A percentile compares a stretch with the other conserved stretches of the same genome.
phyloP scores from a whole-genome alignment of 2,329 filamentous ascomycete genomes.

The Juglanconis oblonga region DNA sequence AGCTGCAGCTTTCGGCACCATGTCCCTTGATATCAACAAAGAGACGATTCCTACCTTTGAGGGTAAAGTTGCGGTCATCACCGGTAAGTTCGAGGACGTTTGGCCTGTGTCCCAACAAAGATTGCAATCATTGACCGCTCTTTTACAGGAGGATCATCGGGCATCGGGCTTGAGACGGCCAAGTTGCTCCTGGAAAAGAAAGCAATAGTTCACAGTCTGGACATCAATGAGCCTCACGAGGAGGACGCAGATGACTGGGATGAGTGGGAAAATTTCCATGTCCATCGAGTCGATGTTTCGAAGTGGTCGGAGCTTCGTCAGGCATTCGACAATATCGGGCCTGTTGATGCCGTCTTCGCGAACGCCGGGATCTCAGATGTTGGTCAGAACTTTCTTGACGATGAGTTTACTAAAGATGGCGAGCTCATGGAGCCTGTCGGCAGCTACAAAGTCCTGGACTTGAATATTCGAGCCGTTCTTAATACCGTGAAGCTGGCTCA shows the following conservation, averaged over 20 bases:
- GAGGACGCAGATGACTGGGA: slow-evolving; percentile 3
- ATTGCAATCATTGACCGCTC: not conserved
- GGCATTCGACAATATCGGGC: not conserved
- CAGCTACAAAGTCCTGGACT: not conserved
- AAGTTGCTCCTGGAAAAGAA: not conserved
- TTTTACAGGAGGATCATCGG: not conserved
- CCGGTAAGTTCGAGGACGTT: not conserved
- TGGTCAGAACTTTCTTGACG: not conserved
- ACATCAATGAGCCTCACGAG: not conserved
- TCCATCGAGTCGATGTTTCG: not conserved
- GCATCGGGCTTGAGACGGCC: not conserved
- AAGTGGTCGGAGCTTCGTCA: not conserved
- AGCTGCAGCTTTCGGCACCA: not conserved
- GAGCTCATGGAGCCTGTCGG: not conserved
- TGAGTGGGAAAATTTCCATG: not conserved
- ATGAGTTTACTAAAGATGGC: not conserved
- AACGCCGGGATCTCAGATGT: slow-evolving; percentile 4
- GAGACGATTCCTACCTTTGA: not conserved
- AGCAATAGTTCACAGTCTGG: not conserved
- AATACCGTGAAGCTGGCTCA: slow-evolving; percentile 4
- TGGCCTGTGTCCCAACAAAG: not conserved
- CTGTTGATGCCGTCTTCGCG: not conserved
- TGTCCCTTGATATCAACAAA: not conserved
- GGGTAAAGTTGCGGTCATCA: not conserved
- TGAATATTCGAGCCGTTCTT: not conserved